Conservation (phyloP, 768 basidiomycete species). For the Cystofilobasidium bisporidii region DNA sequence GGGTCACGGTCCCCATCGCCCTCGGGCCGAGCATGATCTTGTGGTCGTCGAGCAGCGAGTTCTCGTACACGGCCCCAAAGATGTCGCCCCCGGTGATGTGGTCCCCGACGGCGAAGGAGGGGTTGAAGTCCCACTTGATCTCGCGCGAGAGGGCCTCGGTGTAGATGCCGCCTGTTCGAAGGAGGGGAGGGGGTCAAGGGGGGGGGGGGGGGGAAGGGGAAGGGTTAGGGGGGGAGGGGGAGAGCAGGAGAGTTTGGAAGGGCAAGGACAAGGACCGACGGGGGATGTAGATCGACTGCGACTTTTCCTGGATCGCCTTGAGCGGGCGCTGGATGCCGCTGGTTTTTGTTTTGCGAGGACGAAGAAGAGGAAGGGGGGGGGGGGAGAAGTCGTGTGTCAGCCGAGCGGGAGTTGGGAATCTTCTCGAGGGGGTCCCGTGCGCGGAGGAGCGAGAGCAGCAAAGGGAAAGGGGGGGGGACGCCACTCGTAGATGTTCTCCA, state of each 20-base stretch:
- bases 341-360: neutral
- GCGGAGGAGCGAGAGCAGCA: no score
- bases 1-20: constrained; percentile 86
- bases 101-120: constrained; percentile 62
- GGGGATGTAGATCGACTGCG: constrained; percentile 98
- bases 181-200: neutral
- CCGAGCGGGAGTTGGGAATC: neutral
- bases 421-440: no score
- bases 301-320: constrained; percentile 85
- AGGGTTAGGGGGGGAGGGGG: neutral
- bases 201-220: neutral
- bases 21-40: constrained; percentile 94
- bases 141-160: constrained; percentile 83
- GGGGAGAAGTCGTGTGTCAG: no score
- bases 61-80: constrained; percentile 91
- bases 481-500: constrained; percentile 96
- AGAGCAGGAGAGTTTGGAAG: neutral
- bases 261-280: constrained; percentile 32
- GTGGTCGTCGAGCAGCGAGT: constrained; percentile 90
- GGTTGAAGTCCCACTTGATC: constrained; percentile 90
- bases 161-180: constrained; percentile 75
- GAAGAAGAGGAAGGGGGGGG: no score
- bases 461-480: neutral
- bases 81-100: constrained; percentile 96
- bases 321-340: constrained; percentile 41